Conservation (phyloP, 768 basidiomycete genomes). For the Collybiopsis luxurians region DNA sequence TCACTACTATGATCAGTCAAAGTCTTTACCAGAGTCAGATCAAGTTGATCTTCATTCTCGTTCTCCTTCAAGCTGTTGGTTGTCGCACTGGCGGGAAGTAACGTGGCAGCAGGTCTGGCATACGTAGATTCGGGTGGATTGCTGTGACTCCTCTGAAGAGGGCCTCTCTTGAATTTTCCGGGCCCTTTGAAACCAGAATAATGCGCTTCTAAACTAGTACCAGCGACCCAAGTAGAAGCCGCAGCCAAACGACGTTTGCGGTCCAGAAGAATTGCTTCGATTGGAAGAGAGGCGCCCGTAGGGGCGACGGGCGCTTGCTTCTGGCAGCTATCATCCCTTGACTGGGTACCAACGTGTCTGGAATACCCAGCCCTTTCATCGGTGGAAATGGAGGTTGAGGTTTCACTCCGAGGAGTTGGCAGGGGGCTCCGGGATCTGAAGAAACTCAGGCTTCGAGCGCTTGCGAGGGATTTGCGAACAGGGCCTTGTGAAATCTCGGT, state of each 20-base stretch:
- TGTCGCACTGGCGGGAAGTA: no score
- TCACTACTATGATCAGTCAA: no score
- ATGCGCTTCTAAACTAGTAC: neutral
- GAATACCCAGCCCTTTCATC: no score
- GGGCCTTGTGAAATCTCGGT: slow-evolving; percentile 8
- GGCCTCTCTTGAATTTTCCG: neutral
- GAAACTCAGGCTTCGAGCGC: slow-evolving; percentile 28
- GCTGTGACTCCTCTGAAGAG: neutral
- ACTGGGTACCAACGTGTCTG: no score
- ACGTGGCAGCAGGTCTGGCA: no score
- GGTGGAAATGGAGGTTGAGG: no score
- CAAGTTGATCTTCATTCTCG: no score
- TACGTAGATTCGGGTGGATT: neutral
- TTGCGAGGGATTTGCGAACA: slow-evolving; percentile 21
- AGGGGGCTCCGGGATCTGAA: slow-evolving; percentile 39
- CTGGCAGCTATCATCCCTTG: no score
- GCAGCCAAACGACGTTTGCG: neutral
- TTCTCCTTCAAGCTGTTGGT: no score
- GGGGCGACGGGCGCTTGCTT: no score
- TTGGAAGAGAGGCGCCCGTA: slow-evolving; percentile 10
- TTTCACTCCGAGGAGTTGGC: slow-evolving; percentile 20
- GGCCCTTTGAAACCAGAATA: neutral
- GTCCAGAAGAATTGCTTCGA: neutral
- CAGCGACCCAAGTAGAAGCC: neutral
- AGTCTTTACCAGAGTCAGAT: no score